phyloP scores from a whole-genome alignment of 805 yeast species.

The Teunomyces barrocoloradensis region DNA sequence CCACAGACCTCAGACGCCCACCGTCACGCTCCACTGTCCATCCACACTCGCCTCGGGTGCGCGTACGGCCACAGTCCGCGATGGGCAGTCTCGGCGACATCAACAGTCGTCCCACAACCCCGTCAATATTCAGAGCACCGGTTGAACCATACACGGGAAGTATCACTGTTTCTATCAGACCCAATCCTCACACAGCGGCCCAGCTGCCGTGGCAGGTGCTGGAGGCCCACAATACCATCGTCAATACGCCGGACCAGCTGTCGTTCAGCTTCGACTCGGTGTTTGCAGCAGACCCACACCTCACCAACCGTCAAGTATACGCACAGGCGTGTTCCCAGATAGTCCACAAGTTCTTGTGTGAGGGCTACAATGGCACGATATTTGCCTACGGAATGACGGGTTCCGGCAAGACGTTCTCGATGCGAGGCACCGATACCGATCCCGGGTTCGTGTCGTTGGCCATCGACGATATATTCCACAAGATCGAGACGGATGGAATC shows the following conservation, averaged over 20 bases:
- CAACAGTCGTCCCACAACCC: slow-evolving; percentile 36
- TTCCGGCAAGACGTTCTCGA: slow-evolving; percentile 84
- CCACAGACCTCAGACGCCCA: slow-evolving; percentile 26
- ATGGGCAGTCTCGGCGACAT: slow-evolving; percentile 22
- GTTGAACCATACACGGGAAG: slow-evolving; percentile 60
- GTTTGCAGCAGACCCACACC: slow-evolving; percentile 48
- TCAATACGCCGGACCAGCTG: slow-evolving; percentile 55
- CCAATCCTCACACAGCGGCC: slow-evolving; percentile 54
- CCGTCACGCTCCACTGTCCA: slow-evolving; percentile 24
- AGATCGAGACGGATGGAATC: slow-evolving; percentile 27
- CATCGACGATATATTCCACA: slow-evolving; percentile 56
- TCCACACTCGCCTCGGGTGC: slow-evolving; percentile 30
- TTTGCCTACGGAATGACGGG: slow-evolving; percentile 97
- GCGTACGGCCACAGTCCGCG: slow-evolving; percentile 37
- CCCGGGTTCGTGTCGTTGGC: slow-evolving; percentile 75
- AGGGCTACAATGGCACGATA: slow-evolving; percentile 83
- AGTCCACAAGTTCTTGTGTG: slow-evolving; percentile 52
- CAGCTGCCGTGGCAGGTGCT: slow-evolving; percentile 1
- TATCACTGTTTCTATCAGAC: slow-evolving; percentile 74
- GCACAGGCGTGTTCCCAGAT: slow-evolving; percentile 49
- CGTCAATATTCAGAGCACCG: slow-evolving; percentile 21
- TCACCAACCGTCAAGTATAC: slow-evolving; percentile 62
- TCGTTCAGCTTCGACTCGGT: slow-evolving; percentile 75
- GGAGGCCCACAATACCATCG: slow-evolving; percentile 35
- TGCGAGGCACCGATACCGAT: slow-evolving; percentile 66